phyloP scores from a whole-genome alignment of 2,329 filamentous ascomycete genomes.

The Chaetomium strumarium region DNA sequence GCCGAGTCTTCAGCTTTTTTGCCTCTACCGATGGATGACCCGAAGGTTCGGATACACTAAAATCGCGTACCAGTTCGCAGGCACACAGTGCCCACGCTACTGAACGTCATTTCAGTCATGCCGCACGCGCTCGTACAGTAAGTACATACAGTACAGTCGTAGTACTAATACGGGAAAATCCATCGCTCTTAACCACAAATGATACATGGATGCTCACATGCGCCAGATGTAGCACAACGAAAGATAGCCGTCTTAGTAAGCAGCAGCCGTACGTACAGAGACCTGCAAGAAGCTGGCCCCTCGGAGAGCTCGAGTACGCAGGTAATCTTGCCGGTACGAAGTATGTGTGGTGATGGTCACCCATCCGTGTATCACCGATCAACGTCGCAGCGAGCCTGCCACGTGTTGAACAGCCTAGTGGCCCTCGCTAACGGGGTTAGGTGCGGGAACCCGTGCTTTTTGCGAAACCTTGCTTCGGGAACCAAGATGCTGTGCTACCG shows the following conservation, averaged over 20 bases:
- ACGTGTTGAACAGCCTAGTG: constrained; percentile 14
- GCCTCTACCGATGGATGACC: constrained; percentile 32
- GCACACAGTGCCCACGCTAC: too few relatives aligned
- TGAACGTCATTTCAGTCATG: too few relatives aligned
- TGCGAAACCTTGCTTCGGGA: neutral
- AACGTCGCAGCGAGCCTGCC: constrained; percentile 13
- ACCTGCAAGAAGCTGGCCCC: neutral
- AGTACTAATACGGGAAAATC: too few relatives aligned
- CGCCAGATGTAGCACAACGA: neutral
- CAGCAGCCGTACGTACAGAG: neutral
- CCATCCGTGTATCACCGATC: constrained; percentile 6
- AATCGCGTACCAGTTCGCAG: constrained; percentile 22
- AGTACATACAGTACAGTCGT: too few relatives aligned
- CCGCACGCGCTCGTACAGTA: too few relatives aligned
- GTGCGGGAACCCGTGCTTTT: neutral
- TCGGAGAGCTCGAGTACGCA: neutral
- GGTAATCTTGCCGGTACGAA: constrained; percentile 5
- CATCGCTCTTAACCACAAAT: too few relatives aligned
- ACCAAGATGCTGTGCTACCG: neutral
- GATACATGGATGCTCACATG: too few relatives aligned
- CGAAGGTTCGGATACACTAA: constrained; percentile 36
- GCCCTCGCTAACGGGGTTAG: constrained; percentile 5
- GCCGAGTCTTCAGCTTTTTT: neutral
- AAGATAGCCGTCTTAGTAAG: neutral
- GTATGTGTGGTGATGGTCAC: neutral